Evolutionary conservation across 1,284 basidiomycete genomes (phyloP).

Genomic region (Pyrrhoderma lamaoense): DNA sequence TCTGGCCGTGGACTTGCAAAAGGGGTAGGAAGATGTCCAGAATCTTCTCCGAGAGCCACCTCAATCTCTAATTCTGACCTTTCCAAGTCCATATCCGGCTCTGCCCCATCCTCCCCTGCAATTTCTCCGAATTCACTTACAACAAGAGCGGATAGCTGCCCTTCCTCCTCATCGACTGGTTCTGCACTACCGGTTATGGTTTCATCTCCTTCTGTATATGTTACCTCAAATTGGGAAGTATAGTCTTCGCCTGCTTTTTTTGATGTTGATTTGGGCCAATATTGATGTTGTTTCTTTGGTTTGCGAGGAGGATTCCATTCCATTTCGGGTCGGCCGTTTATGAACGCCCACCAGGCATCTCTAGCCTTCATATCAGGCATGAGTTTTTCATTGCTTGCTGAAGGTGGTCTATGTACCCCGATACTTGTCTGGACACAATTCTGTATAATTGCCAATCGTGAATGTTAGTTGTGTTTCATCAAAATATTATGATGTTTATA

Average conservation of each 20-base stretch:
- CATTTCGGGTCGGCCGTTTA: conserved; percentile 57
- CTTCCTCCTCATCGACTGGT: conserved; percentile 8
- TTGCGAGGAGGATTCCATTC: conserved; percentile 56
- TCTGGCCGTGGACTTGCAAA: conserved; percentile 32
- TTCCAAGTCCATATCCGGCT: conserved; percentile 30
- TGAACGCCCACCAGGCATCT: conserved; percentile 72
- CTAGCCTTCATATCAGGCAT: conserved; percentile 65
- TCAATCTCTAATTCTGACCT: conserved; percentile 23
- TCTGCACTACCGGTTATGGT: neutral
- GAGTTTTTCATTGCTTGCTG: conserved; percentile 26
- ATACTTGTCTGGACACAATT: conserved; percentile 59
- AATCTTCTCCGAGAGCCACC: conserved; percentile 23
- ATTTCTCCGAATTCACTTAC: conserved; percentile 15
- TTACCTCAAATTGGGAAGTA: conserved; percentile 24
- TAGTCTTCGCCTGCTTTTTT: conserved; percentile 25
- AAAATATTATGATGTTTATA: conserved; percentile 12
- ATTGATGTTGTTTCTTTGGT: conserved; percentile 23
- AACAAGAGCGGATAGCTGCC: conserved; percentile 6
- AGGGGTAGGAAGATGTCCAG: conserved; percentile 36
- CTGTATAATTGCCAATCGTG: conserved; percentile 31
- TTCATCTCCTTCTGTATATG: conserved; percentile 17
- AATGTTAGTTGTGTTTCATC: neutral
- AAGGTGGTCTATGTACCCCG: conserved; percentile 32
- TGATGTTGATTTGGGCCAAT: conserved; percentile 12
- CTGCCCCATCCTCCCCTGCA: conserved; percentile 25